Conservation (phyloP, 495 filamentous ascomycete genomes). For the Cudoniella acicularis region DNA sequence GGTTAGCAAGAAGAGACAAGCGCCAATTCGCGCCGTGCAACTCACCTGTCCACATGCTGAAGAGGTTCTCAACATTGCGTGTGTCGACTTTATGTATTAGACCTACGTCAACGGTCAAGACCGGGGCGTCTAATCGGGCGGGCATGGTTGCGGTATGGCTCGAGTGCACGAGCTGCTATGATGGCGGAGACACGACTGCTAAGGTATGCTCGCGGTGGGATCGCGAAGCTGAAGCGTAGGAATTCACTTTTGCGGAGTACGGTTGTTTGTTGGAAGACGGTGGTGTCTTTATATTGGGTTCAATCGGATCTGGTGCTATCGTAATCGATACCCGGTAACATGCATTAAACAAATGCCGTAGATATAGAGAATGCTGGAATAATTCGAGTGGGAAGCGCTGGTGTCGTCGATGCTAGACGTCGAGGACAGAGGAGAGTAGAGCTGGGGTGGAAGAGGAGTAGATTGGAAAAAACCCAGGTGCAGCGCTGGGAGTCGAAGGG, state of each 20-base stretch:
- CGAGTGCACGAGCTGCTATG: conserved; percentile 25
- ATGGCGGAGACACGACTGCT: conserved; percentile 20
- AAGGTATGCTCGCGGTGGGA: conserved; percentile 23
- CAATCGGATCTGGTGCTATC: conserved; percentile 28
- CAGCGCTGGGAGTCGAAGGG: not conserved
- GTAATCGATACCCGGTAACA: conserved; percentile 22
- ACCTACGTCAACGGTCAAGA: conserved; percentile 79
- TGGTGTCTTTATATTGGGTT: conserved; percentile 3
- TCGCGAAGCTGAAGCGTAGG: conserved; percentile 16
- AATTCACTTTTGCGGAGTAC: not conserved
- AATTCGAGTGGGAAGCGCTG: conserved; percentile 1
- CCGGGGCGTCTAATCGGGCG: conserved; percentile 60
- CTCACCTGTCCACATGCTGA: conserved; percentile 98
- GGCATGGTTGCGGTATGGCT: conserved; percentile 45
- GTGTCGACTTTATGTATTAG: conserved; percentile 94
- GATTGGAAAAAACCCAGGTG: not conserved
- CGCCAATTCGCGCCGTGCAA: conserved; percentile 10
- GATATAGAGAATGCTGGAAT: not conserved
- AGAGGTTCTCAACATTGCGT: conserved; percentile 84
- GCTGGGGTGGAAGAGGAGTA: not conserved
- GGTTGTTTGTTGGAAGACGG: not conserved
- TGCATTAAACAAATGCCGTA: conserved; percentile 14
- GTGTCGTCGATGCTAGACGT: not conserved
- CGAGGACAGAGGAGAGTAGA: not conserved
- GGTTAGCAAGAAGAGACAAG: not conserved